Conservation (phyloP, 1,284 basidiomycete species). For the Pseudozyma tsukubaensis region DNA sequence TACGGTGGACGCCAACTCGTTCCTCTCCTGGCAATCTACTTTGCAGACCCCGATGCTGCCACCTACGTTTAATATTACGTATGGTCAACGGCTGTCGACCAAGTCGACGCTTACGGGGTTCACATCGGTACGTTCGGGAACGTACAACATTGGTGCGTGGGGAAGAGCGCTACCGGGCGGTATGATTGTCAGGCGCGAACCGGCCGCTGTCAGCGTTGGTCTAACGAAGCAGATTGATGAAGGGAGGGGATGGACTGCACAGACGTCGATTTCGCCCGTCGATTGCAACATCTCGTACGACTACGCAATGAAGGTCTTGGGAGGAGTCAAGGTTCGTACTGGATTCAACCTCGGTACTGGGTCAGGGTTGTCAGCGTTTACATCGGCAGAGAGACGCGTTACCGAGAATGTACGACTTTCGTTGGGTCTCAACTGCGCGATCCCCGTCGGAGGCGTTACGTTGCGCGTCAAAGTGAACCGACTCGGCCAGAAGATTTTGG, state of each 20-base stretch:
- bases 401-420: slow-evolving; percentile 68
- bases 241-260: slow-evolving; percentile 60
- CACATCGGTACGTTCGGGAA: slow-evolving; percentile 69
- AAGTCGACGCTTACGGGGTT: slow-evolving; percentile 61
- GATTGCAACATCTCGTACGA: slow-evolving; percentile 67
- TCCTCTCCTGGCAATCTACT: slow-evolving; percentile 68
- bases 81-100: slow-evolving; percentile 69
- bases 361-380: slow-evolving; percentile 62
- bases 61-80: slow-evolving; percentile 70
- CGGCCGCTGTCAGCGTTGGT: slow-evolving; percentile 56
- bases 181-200: slow-evolving; percentile 43
- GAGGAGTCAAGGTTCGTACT: slow-evolving; percentile 70
- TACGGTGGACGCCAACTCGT: slow-evolving; percentile 69
- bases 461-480: slow-evolving; percentile 70
- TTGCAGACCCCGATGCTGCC: slow-evolving; percentile 58
- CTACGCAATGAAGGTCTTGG: slow-evolving; percentile 69
- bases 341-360: slow-evolving; percentile 68
- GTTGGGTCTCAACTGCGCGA: slow-evolving; percentile 64
- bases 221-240: slow-evolving; percentile 54
- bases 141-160: slow-evolving; percentile 70
- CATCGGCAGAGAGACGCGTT: slow-evolving; percentile 66
- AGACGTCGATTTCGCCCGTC: slow-evolving; percentile 44
- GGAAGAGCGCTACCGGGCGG: slow-evolving; percentile 53
- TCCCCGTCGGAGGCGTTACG: slow-evolving; percentile 64
- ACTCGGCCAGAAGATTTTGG: slow-evolving; percentile 73